These are phyloP conservation scores for Epichloe festucae DNA, from an alignment of 2,329 filamentous ascomycete genomes.

Conservation along the genomic window DNA sequence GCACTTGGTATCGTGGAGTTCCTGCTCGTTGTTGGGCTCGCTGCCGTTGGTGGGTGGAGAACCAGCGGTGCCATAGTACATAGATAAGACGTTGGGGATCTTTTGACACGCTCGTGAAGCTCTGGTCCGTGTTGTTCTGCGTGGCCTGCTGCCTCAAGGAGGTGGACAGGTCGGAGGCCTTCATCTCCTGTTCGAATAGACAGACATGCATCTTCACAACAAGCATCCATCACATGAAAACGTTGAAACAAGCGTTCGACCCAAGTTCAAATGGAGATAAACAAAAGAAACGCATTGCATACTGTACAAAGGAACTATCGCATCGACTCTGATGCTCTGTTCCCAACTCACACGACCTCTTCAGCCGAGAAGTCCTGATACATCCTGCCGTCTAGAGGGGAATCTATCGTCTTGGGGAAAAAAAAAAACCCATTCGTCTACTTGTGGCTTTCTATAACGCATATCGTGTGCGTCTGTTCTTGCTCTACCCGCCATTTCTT, in stretches of 20 bases:
- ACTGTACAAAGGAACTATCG: not conserved
- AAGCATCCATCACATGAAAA: not conserved
- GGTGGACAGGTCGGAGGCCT: not conserved
- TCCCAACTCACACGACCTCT: not conserved
- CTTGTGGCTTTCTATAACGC: not conserved
- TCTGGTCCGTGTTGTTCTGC: too few relatives aligned
- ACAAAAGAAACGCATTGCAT: not conserved
- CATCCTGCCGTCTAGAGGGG: not conserved
- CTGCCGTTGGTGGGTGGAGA: too few relatives aligned
- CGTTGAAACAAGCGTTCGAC: too few relatives aligned
- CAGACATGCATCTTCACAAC: not conserved
- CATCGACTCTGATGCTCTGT: not conserved
- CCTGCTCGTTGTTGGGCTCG: too few relatives aligned
- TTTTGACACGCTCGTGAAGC: too few relatives aligned
- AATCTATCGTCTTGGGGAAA: not conserved
- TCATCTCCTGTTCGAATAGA: not conserved
- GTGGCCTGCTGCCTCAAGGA: not conserved
- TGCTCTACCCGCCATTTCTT: not conserved
- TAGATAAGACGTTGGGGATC: too few relatives aligned
- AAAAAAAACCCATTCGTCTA: slow-evolving; percentile 2
- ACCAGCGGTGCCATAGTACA: too few relatives aligned
- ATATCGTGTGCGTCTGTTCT: not conserved
- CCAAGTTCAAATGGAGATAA: not conserved
- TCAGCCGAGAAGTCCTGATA: not conserved
- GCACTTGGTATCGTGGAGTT: too few relatives aligned